These are phyloP conservation scores for Gaultheria prostrata DNA, from an alignment of 148 eudicot species.

Conservation along the genomic window DNA sequence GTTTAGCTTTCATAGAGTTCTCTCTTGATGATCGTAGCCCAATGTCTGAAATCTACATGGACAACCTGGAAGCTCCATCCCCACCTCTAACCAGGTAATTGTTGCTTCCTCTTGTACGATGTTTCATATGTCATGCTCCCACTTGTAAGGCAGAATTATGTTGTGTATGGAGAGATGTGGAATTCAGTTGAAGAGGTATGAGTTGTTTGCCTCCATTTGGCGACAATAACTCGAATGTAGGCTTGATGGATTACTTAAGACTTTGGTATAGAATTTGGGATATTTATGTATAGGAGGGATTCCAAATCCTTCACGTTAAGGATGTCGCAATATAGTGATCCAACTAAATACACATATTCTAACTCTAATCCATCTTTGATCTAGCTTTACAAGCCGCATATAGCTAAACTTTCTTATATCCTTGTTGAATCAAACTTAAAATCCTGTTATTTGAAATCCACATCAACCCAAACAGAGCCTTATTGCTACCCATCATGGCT, in stretches of 20 bases:
- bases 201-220: neutral
- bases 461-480: neutral
- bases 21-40: slow-evolving; percentile 93
- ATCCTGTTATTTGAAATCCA: neutral
- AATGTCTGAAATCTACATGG: slow-evolving; percentile 80
- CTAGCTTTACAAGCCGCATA: neutral
- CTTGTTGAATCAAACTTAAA: neutral
- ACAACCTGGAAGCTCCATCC: slow-evolving; percentile 66
- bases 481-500: neutral
- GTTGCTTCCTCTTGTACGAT: slow-evolving; percentile 2
- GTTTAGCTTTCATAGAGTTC: slow-evolving; percentile 95
- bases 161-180: neutral
- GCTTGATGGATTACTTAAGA: neutral
- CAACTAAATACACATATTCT: neutral
- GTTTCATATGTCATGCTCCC: neutral
- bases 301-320: neutral
- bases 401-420: too few species aligned
- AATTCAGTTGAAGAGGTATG: neutral
- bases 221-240: neutral
- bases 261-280: neutral
- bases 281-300: neutral
- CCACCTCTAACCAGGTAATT: slow-evolving; percentile 73
- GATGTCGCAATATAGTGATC: neutral
- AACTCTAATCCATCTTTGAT: neutral
- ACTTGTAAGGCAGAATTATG: slow-evolving; percentile 5